Evolutionary conservation across 1,139 yeast genomes (phyloP).

Genomic region (Suhomyces kunorum): DNA sequence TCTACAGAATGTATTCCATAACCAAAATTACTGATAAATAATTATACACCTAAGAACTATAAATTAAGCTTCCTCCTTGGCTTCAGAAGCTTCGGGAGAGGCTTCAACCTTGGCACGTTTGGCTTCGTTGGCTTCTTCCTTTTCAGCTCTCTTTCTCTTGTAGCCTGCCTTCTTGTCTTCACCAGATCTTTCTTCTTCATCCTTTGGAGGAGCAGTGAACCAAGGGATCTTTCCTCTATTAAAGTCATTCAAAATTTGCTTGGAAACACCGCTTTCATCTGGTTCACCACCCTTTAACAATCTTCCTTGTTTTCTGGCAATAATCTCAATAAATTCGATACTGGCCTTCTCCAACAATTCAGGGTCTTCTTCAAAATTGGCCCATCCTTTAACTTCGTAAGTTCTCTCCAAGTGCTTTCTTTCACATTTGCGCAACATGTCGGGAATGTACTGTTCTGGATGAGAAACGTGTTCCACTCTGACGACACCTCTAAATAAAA

Average conservation of each 20-base stretch:
- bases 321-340: constrained; percentile 79
- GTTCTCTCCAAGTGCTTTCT: constrained; percentile 92
- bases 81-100: constrained; percentile 11
- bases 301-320: constrained; percentile 92
- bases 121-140: constrained; percentile 33
- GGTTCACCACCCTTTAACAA: constrained; percentile 97
- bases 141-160: constrained; percentile 53
- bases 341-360: constrained; percentile 53
- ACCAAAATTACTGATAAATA: constrained; percentile 8
- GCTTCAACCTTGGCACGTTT: constrained; percentile 23
- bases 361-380: constrained; percentile 45
- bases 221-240: constrained; percentile 97
- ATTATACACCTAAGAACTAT: constrained; percentile 15
- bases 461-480: constrained; percentile 94
- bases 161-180: constrained; percentile 57
- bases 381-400: constrained; percentile 93
- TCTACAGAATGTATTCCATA: constrained; percentile 3
- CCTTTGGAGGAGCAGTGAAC: constrained; percentile 93
- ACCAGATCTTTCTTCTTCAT: constrained; percentile 53
- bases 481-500: constrained; percentile 93
- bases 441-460: constrained; percentile 95
- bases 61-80: constrained; percentile 9
- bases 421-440: constrained; percentile 80
- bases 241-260: constrained; percentile 87
- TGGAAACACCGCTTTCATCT: constrained; percentile 91